Percentiles rank a stretch among this genome's conserved stretches.
These are phyloP conservation scores for Theobroma grandiflorum DNA, from an alignment of 441 rosid genomes.

Conservation along the genomic window DNA sequence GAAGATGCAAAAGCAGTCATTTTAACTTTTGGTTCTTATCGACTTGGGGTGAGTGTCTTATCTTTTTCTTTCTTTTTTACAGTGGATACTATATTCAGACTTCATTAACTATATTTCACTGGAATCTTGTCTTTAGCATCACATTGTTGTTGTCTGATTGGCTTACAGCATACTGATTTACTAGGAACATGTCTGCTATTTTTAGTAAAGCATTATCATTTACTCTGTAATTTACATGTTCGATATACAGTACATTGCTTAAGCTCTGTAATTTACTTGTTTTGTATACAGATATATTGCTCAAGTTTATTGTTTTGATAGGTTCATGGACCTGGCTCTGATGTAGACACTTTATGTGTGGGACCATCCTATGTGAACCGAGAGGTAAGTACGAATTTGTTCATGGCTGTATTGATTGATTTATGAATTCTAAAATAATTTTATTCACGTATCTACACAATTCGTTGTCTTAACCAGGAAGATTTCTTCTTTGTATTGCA, in stretches of 20 bases:
- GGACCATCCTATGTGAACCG: conserved; percentile 76
- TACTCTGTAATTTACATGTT: neutral
- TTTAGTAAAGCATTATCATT: neutral
- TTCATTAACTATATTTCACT: neutral
- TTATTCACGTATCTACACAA: neutral
- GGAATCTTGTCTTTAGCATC: neutral
- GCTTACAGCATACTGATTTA: neutral
- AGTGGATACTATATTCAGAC: neutral
- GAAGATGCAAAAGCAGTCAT: conserved; percentile 78
- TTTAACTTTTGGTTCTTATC: conserved; percentile 76
- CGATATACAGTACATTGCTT: neutral
- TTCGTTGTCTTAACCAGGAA: conserved; percentile 39
- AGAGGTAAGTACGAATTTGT: conserved; percentile 49
- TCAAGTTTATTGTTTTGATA: conserved; percentile 29
- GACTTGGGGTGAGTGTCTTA: conserved; percentile 60
- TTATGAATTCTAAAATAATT: neutral
- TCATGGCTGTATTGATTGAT: conserved; percentile 9
- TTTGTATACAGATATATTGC: neutral
- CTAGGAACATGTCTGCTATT: neutral
- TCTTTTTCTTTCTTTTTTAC: neutral
- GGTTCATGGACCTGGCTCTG: conserved; percentile 85
- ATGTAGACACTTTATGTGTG: conserved; percentile 69
- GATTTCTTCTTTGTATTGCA: conserved; percentile 70
- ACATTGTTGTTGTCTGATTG: neutral
- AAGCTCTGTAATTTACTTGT: neutral